These are phyloP conservation scores for Ustulina deusta DNA, from an alignment of 2,329 filamentous ascomycete species.

Conservation along the genomic window DNA sequence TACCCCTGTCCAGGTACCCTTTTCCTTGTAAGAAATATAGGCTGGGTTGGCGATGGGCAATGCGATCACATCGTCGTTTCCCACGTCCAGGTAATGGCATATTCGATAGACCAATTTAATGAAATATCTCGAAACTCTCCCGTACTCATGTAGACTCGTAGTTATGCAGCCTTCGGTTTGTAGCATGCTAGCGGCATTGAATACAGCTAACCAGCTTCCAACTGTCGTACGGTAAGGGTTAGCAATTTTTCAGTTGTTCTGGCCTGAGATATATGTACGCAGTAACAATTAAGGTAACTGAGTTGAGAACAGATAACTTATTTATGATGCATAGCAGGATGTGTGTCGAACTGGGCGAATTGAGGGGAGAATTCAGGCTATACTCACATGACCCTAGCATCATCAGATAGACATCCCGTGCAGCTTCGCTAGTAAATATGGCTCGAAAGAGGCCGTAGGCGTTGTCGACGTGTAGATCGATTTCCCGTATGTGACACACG, in stretches of 20 bases:
- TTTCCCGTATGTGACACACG: constrained; percentile 30
- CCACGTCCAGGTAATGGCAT: constrained; percentile 38
- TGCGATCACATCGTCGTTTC: background rate
- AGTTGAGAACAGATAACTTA: background rate
- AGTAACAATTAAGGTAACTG: no score
- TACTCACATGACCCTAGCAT: constrained; percentile 42
- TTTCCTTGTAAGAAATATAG: background rate
- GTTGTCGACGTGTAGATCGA: constrained; percentile 23
- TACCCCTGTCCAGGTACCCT: background rate
- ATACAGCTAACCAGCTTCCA: constrained; percentile 43
- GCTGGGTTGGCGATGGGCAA: background rate
- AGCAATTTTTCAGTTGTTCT: constrained; percentile 3
- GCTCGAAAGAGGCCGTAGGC: constrained; percentile 1
- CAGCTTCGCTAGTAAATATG: constrained; percentile 37
- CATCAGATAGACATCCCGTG: constrained; percentile 39
- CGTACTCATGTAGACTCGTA: constrained; percentile 26
- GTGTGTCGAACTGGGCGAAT: no score
- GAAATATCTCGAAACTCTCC: constrained; percentile 5
- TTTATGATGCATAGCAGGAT: background rate
- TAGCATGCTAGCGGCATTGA: constrained; percentile 42
- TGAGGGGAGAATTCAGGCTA: background rate
- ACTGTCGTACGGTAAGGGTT: constrained; percentile 23
- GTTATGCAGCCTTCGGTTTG: constrained; percentile 37
- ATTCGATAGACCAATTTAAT: constrained; percentile 28
- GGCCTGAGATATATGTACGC: background rate